These are phyloP conservation scores for Pseudocercospora cruenta DNA, from an alignment of 2,329 filamentous ascomycete species.

Conservation along the genomic window DNA sequence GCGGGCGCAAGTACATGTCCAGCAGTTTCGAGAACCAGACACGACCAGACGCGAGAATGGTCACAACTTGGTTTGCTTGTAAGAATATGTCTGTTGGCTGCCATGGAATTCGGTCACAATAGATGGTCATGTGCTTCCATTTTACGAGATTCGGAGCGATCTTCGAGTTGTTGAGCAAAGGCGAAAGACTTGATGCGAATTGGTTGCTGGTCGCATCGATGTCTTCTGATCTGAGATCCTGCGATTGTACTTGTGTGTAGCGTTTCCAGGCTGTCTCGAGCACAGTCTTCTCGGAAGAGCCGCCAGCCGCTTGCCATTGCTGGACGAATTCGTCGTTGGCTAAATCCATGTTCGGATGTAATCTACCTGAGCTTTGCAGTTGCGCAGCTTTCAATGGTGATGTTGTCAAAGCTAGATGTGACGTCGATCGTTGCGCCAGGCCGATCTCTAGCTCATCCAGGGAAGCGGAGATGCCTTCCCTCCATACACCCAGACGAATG, in stretches of 20 bases:
- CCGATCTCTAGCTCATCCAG: background rate
- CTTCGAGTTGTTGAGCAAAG: background rate
- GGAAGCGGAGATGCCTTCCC: background rate
- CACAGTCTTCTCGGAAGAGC: background rate
- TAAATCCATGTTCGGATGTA: background rate
- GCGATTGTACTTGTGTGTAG: background rate
- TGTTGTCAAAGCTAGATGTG: background rate
- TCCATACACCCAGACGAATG: background rate
- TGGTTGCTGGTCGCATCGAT: background rate
- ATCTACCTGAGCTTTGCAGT: background rate
- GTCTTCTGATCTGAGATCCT: background rate
- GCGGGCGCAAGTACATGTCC: constrained; percentile 11
- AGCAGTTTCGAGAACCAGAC: constrained; percentile 10
- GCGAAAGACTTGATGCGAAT: background rate
- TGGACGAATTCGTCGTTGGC: background rate
- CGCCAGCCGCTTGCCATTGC: background rate
- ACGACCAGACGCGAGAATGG: constrained; percentile 1
- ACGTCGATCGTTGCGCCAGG: background rate
- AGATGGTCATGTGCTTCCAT: background rate
- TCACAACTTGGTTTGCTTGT: constrained; percentile 3
- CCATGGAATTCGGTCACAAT: constrained; percentile 8
- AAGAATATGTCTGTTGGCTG: constrained; percentile 2
- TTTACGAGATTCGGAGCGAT: background rate
- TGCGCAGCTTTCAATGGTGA: background rate
- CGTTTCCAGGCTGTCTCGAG: background rate